Evolutionary conservation across 1,284 basidiomycete species (phyloP), one percentile per base, ranked within the genome.

Genomic region (Leccinum subrobustum): DNA sequence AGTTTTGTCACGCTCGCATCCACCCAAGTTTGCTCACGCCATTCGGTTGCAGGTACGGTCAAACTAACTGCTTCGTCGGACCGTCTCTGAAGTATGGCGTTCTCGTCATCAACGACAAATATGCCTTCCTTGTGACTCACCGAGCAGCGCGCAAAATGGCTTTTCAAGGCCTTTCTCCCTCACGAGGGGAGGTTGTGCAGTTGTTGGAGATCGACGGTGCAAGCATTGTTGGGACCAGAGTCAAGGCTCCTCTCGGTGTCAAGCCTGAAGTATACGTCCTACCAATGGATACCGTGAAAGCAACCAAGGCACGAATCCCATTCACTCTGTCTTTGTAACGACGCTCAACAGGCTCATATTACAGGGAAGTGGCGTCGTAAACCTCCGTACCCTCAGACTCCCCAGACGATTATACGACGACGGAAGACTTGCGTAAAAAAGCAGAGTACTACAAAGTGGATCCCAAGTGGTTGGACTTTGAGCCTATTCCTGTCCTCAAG

Each of bases 351-450:
- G 18, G 29, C 20, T 16, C 31, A 6, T 53, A 39, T 51, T 39
- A 47, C 64, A 91, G 89, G 97, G 97, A 72, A 99, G 96, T 23
- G 97, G 97, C 70, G 96, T 99, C 42, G 97, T 99, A 29, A 68
- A 98, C 96, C 3, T 99, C 95, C 54, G 95, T 98, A 9, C 96
- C 97, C 0, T 97, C 96, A 14, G 97, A 99, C 76, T 99, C 97
- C 16, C 97, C 97, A 27, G 97, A 99, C 73, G 97, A 99, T 77
- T 98, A 88, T 75, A 88, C 89, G 65, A 97, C 93, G 6, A 82
- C 95, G 60, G 89, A 88, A 73, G 96, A 99, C 72, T 83, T 99
- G 52, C 91, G 92, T 72, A 99, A 98, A 80, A 99, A 99, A 79
- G 86, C 96, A 59, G 95, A 95, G 63, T 37, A 37, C 35, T 14